Evolutionary conservation across 2,329 filamentous ascomycete species (phyloP).

Genomic region (Mollisiaceae sp.): DNA sequence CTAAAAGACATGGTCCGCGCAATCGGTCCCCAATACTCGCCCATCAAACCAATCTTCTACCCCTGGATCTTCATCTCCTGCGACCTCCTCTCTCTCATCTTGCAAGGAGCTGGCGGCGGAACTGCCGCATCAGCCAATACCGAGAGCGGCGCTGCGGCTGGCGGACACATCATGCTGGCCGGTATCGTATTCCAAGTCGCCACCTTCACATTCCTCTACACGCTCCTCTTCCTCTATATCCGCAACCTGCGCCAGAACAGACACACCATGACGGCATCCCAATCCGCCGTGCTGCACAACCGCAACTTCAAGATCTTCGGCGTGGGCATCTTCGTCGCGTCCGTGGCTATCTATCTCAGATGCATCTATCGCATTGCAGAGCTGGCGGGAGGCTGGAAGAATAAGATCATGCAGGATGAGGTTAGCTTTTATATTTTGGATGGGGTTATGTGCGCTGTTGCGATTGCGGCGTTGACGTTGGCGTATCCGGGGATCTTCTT

Average conservation of each 20-base stretch:
- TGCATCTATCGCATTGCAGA: constrained; percentile 51
- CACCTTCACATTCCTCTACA: constrained; percentile 7
- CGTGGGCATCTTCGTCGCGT: constrained; percentile 12
- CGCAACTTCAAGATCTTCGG: constrained; percentile 14
- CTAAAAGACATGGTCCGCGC: constrained; percentile 18
- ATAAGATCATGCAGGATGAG: constrained; percentile 67
- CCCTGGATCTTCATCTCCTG: constrained; percentile 17
- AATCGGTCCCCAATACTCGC: constrained; percentile 17
- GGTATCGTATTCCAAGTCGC: constrained; percentile 20
- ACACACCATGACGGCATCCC: background rate
- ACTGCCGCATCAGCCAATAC: constrained; percentile 9
- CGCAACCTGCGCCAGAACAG: constrained; percentile 3
- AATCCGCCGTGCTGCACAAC: background rate
- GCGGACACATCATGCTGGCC: constrained; percentile 14
- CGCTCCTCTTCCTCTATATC: constrained; percentile 3
- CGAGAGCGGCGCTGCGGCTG: background rate
- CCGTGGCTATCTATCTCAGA: constrained; percentile 15
- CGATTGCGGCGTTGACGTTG: constrained; percentile 1
- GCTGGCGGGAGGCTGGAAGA: constrained; percentile 69
- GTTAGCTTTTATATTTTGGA: constrained; percentile 63
- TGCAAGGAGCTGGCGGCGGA: constrained; percentile 15
- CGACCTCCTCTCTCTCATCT: constrained; percentile 11
- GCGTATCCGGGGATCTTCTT: constrained; percentile 1
- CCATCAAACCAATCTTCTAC: constrained; percentile 16
- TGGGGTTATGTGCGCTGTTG: constrained; percentile 43